Evolutionary conservation across 176 grass and related monocot genomes (phyloP).

Genomic region (Rhynchospora breviuscula): DNA sequence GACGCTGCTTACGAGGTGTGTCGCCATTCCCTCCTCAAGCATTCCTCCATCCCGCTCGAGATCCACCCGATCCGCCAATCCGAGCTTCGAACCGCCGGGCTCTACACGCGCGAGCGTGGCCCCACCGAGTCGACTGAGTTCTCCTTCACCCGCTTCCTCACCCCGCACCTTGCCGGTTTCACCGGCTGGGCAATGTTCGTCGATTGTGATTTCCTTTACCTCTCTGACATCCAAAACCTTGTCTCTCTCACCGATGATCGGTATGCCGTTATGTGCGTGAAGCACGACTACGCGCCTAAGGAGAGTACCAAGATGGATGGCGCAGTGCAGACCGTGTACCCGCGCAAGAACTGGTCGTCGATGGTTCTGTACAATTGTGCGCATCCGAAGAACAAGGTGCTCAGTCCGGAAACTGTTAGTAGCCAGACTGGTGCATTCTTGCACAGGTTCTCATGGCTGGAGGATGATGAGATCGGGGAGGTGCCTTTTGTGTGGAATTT

Average conservation of each 20-base stretch:
- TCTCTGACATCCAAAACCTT: conserved; percentile 57
- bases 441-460: conserved; percentile 86
- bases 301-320: conserved; percentile 94
- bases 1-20: conserved; percentile 78
- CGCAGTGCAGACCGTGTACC: conserved; percentile 71
- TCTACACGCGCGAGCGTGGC: conserved; percentile 55
- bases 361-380: conserved; percentile 87
- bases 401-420: conserved; percentile 76
- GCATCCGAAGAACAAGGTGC: conserved; percentile 76
- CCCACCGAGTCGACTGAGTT: conserved; percentile 88
- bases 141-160: conserved; percentile 96
- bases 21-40: conserved; percentile 60
- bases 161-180: conserved; percentile 53
- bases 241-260: conserved; percentile 16
- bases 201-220: conserved; percentile 92
- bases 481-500: conserved; percentile 85
- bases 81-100: conserved; percentile 49
- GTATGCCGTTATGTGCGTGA: conserved; percentile 58
- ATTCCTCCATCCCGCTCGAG: conserved; percentile 54
- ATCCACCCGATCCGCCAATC: conserved; percentile 54
- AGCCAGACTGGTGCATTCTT: conserved; percentile 49
- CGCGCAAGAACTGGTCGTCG: conserved; percentile 97
- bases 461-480: conserved; percentile 78
- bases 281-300: conserved; percentile 67
- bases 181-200: conserved; percentile 83